Percentiles rank a stretch among this genome's conserved stretches.
Evolutionary conservation across 176 grass and related monocot species (phyloP).

Genomic region (Tuctoria greenei): DNA sequence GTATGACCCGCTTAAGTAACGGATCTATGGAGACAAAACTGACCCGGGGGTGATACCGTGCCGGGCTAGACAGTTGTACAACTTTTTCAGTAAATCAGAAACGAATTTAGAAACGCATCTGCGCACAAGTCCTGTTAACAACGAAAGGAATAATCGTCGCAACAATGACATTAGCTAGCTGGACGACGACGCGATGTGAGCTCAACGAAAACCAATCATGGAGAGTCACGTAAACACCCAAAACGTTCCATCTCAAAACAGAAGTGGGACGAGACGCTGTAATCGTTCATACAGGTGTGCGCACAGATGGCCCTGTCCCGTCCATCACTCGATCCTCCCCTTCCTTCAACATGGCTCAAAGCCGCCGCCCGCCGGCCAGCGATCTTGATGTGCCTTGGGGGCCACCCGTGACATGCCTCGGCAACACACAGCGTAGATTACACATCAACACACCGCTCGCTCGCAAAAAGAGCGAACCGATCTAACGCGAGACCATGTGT

Average conservation of each 20-base stretch:
- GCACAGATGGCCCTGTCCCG: neutral
- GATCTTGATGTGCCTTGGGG: neutral
- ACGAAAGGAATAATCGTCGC: too few species aligned
- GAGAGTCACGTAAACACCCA: neutral
- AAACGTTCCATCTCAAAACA: neutral
- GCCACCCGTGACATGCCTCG: slow-evolving; percentile 19
- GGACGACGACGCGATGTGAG: neutral
- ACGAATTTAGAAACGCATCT: too few species aligned
- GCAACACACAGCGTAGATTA: too few species aligned
- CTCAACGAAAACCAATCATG: neutral
- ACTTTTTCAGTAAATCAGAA: too few species aligned
- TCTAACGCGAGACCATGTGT: slow-evolving; percentile 8
- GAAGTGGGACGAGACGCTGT: neutral
- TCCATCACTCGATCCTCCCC: neutral
- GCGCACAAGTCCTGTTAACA: too few species aligned
- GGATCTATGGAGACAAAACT: too few species aligned
- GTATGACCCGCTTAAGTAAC: too few species aligned
- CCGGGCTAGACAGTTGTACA: too few species aligned
- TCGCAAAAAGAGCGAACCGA: neutral
- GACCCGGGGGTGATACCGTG: too few species aligned
- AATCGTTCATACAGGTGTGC: neutral
- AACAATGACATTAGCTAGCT: neutral
- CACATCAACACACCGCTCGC: neutral
- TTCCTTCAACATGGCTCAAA: slow-evolving; percentile 22
- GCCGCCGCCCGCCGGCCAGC: neutral